phyloP scores from a whole-genome alignment of 164 flowering plant genomes.

The Cinnamomum chago region DNA sequence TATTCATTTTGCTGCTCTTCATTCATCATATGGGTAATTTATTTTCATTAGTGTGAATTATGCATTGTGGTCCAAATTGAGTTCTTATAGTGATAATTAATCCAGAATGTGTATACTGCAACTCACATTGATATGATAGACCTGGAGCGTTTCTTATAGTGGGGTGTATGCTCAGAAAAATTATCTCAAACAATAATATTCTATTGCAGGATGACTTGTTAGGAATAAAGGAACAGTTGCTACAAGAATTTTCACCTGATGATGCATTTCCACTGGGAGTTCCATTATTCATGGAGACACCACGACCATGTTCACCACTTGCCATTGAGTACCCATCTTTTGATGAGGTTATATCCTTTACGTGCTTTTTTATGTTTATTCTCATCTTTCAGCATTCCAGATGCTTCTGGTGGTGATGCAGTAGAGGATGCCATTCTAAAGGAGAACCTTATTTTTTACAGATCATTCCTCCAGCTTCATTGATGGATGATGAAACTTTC shows the following conservation, averaged over 20 bases:
- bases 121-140: neutral
- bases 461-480: constrained; percentile 33
- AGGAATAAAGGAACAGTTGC: constrained; percentile 47
- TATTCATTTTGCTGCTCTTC: neutral
- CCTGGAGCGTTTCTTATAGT: neutral
- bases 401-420: neutral
- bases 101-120: neutral
- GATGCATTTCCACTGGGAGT: constrained; percentile 69
- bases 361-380: neutral
- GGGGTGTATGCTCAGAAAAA: neutral
- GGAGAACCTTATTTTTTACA: constrained; percentile 22
- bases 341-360: constrained; percentile 46
- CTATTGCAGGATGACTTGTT: constrained; percentile 55
- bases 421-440: neutral
- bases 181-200: neutral
- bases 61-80: neutral
- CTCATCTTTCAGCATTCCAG: neutral
- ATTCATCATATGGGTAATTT: neutral
- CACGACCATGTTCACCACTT: constrained; percentile 71
- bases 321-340: constrained; percentile 45
- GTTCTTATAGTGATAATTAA: neutral
- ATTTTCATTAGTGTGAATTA: neutral
- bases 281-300: constrained; percentile 75
- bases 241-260: constrained; percentile 68
- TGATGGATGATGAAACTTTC: constrained; percentile 59